These are phyloP conservation scores for Naganishia kalamii DNA, from an alignment of 768 basidiomycete species.

Conservation along the genomic window DNA sequence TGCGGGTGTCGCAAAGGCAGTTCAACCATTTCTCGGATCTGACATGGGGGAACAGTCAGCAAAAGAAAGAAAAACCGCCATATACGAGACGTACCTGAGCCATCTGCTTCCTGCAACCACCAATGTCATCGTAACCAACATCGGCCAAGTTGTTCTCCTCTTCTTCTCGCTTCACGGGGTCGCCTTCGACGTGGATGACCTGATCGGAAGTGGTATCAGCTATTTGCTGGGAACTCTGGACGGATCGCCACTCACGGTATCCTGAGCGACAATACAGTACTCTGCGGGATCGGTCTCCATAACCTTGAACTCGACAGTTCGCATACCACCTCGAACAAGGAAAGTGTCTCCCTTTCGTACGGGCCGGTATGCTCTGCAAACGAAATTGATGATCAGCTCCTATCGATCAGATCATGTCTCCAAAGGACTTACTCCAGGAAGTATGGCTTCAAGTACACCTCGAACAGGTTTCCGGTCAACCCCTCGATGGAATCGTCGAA, in stretches of 20 bases:
- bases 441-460: slow-evolving; percentile 96
- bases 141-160: slow-evolving; percentile 94
- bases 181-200: slow-evolving; percentile 65
- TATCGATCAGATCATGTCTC: too few species aligned
- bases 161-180: slow-evolving; percentile 96
- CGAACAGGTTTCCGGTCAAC: slow-evolving; percentile 95
- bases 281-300: slow-evolving; percentile 97
- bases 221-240: not conserved
- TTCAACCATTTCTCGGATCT: slow-evolving; percentile 95
- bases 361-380: slow-evolving; percentile 69
- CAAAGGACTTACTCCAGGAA: slow-evolving; percentile 66
- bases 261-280: slow-evolving; percentile 97
- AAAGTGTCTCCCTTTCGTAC: slow-evolving; percentile 98
- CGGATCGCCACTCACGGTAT: slow-evolving; percentile 78
- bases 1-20: slow-evolving; percentile 96
- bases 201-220: not conserved
- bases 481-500: slow-evolving; percentile 99
- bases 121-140: slow-evolving; percentile 98
- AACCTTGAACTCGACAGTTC: slow-evolving; percentile 98
- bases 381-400: not conserved
- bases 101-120: slow-evolving; percentile 99
- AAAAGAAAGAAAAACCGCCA: not conserved
- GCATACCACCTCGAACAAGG: slow-evolving; percentile 96
- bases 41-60: slow-evolving; percentile 1
- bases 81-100: slow-evolving; percentile 58